These are phyloP conservation scores for Adiantum capillusveneris DNA, from an alignment of 75 land plant genomes.

Conservation along the genomic window DNA sequence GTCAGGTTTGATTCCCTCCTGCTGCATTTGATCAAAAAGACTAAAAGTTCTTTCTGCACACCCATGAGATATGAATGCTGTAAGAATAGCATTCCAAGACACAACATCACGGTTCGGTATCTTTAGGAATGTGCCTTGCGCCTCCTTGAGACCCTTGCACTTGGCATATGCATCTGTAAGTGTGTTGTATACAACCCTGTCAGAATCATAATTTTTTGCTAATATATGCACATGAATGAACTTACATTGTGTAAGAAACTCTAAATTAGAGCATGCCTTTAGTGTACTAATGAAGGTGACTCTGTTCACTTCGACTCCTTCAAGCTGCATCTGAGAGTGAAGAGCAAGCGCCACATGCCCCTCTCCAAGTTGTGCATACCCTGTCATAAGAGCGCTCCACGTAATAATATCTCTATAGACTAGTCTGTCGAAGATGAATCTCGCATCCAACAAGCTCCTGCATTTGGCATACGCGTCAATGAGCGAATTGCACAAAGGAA, in stretches of 20 bases:
- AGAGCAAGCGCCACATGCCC: conserved; percentile 7
- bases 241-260: conserved; percentile 7
- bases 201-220: conserved; percentile 7
- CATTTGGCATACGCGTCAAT: conserved; percentile 33
- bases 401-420: conserved; percentile 9
- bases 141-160: conserved; percentile 18
- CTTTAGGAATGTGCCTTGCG: conserved; percentile 11
- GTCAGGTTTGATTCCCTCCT: conserved; percentile 19
- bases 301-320: conserved; percentile 12
- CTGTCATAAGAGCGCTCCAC: conserved; percentile 34
- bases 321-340: conserved; percentile 3
- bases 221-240: conserved; percentile 11
- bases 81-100: conserved; percentile 29
- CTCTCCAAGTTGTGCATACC: conserved; percentile 13
- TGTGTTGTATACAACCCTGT: conserved; percentile 15
- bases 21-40: conserved; percentile 17
- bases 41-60: conserved; percentile 15
- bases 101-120: conserved; percentile 22
- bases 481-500: conserved; percentile 20
- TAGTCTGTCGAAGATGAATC: conserved; percentile 11
- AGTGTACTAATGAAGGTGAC: conserved; percentile 18
- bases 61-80: conserved; percentile 17
- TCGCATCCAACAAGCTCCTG: conserved; percentile 16
- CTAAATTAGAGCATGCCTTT: conserved; percentile 25
- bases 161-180: conserved; percentile 26